Percentiles rank a stretch among this genome's conserved stretches.
These are phyloP conservation scores for Ceratocystis ficicola DNA, from an alignment of 2,329 filamentous ascomycete genomes.

Conservation along the genomic window DNA sequence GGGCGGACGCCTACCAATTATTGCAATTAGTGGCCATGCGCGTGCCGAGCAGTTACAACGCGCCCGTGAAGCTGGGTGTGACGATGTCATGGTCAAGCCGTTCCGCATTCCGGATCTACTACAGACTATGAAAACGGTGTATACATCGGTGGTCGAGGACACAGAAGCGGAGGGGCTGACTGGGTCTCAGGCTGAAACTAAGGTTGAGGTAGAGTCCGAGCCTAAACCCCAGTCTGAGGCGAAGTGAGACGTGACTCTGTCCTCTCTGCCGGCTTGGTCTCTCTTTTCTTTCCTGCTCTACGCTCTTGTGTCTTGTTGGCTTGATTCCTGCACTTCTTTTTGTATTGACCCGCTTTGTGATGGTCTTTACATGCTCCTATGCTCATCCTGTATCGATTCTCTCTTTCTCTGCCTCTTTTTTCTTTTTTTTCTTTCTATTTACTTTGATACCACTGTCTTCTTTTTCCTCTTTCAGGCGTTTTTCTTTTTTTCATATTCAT, in stretches of 20 bases:
- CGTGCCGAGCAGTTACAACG: conserved; percentile 47
- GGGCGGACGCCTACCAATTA: conserved; percentile 46
- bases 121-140: conserved; percentile 45
- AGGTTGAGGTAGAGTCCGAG: conserved; percentile 5
- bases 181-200: neutral
- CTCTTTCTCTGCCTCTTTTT: neutral
- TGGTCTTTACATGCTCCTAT: too few relatives aligned
- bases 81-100: conserved; percentile 61
- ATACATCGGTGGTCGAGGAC: conserved; percentile 26
- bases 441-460: neutral
- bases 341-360: too few relatives aligned
- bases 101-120: conserved; percentile 52
- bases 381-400: neutral
- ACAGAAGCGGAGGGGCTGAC: neutral
- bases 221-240: neutral
- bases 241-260: neutral
- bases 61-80: conserved; percentile 41
- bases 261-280: neutral
- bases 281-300: neutral
- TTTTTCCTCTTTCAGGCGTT: neutral
- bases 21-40: conserved; percentile 57
- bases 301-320: neutral
- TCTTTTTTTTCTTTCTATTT: neutral
- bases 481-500: neutral
- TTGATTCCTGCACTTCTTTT: too few relatives aligned